These are phyloP conservation scores for Naganishia onofrii DNA, from an alignment of 768 basidiomycete genomes.

Conservation along the genomic window DNA sequence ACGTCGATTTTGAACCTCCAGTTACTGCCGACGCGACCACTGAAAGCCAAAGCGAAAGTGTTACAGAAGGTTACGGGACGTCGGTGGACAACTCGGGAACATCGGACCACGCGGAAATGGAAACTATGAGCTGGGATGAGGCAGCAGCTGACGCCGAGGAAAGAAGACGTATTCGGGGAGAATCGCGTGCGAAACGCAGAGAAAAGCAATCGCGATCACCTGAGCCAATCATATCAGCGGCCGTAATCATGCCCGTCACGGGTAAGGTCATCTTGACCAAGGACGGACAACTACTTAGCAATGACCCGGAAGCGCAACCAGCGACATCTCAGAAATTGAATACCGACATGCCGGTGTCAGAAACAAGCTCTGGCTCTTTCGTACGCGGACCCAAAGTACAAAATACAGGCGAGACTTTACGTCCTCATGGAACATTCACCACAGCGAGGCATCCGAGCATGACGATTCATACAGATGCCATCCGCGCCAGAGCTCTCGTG, in stretches of 20 bases:
- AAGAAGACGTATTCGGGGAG: background rate
- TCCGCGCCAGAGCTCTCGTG: background rate
- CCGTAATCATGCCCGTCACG: slow-evolving; percentile 11
- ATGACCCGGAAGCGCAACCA: background rate
- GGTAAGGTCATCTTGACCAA: slow-evolving; percentile 1
- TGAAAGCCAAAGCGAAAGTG: slow-evolving; percentile 13
- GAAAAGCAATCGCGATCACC: background rate
- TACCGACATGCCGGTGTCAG: no score
- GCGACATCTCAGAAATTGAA: no score
- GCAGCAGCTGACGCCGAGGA: background rate
- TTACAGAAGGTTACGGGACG: background rate
- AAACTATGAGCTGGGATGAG: background rate
- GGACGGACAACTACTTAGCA: background rate
- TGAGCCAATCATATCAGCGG: background rate
- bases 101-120: background rate
- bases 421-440: slow-evolving; percentile 25
- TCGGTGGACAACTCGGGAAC: background rate
- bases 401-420: slow-evolving; percentile 1
- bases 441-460: slow-evolving; percentile 21
- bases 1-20: slow-evolving; percentile 10
- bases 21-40: slow-evolving; percentile 9
- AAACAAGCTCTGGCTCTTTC: background rate
- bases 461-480: background rate
- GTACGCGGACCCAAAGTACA: background rate
- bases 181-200: background rate